A percentile compares a stretch with the other conserved stretches of the same genome.
These are phyloP conservation scores for Pholiota molesta DNA, from an alignment of 768 basidiomycete species.

Conservation along the genomic window DNA sequence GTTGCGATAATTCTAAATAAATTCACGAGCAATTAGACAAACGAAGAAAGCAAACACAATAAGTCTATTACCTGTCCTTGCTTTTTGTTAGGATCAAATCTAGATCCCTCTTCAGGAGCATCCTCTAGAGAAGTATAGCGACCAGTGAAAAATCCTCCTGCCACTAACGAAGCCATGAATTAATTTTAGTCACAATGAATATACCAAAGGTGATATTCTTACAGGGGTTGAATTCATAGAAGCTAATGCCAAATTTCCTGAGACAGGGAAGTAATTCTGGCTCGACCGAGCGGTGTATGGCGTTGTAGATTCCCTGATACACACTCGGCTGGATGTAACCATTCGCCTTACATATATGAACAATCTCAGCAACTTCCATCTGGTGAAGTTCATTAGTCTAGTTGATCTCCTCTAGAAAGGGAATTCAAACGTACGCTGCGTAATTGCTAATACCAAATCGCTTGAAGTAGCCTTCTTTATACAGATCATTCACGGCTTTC, in stretches of 20 bases:
- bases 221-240: conserved; percentile 62
- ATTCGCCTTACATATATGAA: conserved; percentile 56
- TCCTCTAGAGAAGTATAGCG: conserved; percentile 46
- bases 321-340: conserved; percentile 57
- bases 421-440: conserved; percentile 39
- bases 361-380: conserved; percentile 69
- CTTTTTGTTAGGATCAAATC: conserved; percentile 50
- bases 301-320: conserved; percentile 54
- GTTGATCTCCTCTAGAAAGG: background rate
- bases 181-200: background rate
- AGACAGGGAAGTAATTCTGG: conserved; percentile 56
- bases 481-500: conserved; percentile 53
- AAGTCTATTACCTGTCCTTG: conserved; percentile 47
- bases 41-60: background rate
- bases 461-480: conserved; percentile 61
- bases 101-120: conserved; percentile 50
- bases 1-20: conserved; percentile 37
- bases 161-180: conserved; percentile 40
- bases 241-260: conserved; percentile 57
- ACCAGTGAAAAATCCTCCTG: conserved; percentile 62
- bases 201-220: conserved; percentile 17
- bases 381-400: conserved; percentile 13
- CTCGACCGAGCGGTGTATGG: conserved; percentile 42
- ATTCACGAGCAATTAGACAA: background rate
- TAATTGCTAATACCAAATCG: conserved; percentile 69